Evolutionary conservation across 768 basidiomycete species (phyloP), one percentile per base, ranked within the genome.

Genomic region (Holtermanniella nyarrowii): DNA sequence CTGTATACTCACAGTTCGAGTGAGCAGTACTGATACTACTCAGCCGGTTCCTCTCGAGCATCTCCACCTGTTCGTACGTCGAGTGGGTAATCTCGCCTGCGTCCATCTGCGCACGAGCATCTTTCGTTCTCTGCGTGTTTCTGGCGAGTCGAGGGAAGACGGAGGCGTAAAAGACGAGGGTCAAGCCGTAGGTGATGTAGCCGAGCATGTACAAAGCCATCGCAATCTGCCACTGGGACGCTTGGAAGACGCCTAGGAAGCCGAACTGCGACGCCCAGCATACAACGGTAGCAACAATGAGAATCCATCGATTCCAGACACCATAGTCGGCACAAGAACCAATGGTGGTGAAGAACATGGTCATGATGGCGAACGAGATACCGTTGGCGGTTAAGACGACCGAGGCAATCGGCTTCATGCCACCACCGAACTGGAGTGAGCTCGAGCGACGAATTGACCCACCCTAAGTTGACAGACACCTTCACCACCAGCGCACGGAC

Each of bases 261-360:
- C 83, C 80, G 57, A 83, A 89, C 61, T 87, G 85, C 2, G 85
- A 79, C 0, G 73, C 83, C 87, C 87, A 89, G 54, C 84, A 87
- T 27, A 88, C 75, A 50, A 40, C 70, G 0, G 86, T 88, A 10
- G 83, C 68, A 16, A 76, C 76, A 21, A 87, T 72, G n/a, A 88
- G 74, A 7, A 88, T 68, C 84, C 85, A 88, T 13, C 83, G 79
- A 18, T 85, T 85, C 60, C 88, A 86, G 3, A 72, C 76, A 3
- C 83, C 82, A 56, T 84, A 86, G 63, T 86, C 84, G 0, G 82
- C 83, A 3, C 81, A 80, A 7, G 73, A 73, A 11, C 82, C 81
- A 40, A 88, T 80, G 0, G 84, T 86, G 1, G 86, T 88, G 72
- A 88, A 86, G 44, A 88, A 79, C 26, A 77, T 55, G 0, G 86